Conservation (phyloP, 2,329 filamentous ascomycete species). For the Fusarium pilosicola region DNA sequence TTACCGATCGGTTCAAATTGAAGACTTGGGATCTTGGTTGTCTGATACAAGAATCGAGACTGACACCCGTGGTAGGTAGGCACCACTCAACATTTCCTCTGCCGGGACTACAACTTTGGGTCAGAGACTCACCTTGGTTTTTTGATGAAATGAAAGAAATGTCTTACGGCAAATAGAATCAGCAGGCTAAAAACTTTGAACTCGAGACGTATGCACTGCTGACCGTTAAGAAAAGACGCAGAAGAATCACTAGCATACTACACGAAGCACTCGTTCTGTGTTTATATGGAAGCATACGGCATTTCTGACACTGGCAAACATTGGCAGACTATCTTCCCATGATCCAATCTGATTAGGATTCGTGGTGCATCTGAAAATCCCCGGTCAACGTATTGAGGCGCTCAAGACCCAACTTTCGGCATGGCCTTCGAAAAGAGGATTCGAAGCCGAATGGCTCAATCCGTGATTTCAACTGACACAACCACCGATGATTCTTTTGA, state of each 20-base stretch:
- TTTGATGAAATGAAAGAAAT: background rate
- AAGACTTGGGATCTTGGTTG: background rate
- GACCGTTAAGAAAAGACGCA: background rate
- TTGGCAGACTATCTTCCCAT: background rate
- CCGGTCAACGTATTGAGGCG: background rate
- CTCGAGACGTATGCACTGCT: background rate
- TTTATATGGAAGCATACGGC: background rate
- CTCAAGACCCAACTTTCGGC: background rate
- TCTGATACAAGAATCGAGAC: background rate
- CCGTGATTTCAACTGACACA: constrained; percentile 1
- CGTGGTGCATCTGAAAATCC: background rate
- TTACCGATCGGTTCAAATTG: background rate
- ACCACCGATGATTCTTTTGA: constrained; percentile 21
- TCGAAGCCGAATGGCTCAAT: constrained; percentile 7
- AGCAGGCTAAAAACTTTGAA: background rate
- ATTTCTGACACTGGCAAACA: background rate
- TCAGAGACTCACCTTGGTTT: background rate
- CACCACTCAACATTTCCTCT: background rate
- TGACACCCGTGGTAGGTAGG: background rate
- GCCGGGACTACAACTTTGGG: background rate
- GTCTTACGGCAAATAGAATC: background rate
- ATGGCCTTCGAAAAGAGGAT: constrained; percentile 24
- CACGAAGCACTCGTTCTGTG: background rate
- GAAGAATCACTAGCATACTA: background rate
- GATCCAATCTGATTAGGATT: background rate